These are phyloP conservation scores for Paraglomus brasilianum DNA, from an alignment of 192 early-diverging fungal species.

Conservation along the genomic window DNA sequence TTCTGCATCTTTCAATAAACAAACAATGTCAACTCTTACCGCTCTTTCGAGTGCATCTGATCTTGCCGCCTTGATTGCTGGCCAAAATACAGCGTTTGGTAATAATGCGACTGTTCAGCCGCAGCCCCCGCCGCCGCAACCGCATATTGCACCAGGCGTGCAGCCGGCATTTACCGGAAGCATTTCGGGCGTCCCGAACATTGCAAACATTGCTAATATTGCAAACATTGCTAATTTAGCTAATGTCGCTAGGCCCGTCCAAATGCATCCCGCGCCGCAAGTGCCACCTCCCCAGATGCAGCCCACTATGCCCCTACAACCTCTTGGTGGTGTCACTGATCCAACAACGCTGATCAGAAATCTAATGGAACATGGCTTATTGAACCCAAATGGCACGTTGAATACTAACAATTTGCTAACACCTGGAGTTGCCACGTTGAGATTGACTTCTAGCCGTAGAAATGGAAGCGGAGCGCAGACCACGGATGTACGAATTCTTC, in stretches of 20 bases:
- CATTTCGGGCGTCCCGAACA: constrained; percentile 13
- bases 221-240: no score
- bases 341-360: constrained; percentile 23
- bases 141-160: constrained; percentile 4
- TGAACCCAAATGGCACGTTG: background rate
- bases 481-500: constrained; percentile 10
- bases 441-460: background rate
- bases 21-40: background rate
- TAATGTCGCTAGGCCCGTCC: background rate
- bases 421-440: background rate
- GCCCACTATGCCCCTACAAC: background rate
- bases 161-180: constrained; percentile 28
- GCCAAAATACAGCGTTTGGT: background rate
- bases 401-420: constrained; percentile 1
- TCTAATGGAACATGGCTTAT: constrained; percentile 26
- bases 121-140: background rate
- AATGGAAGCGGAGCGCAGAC: background rate
- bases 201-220: no score
- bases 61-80: background rate
- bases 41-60: background rate
- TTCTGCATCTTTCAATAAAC: constrained; percentile 9
- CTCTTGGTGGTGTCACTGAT: constrained; percentile 6
- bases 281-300: background rate
- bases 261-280: background rate
- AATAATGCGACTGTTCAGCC: constrained; percentile 19